A percentile compares a stretch with the other conserved stretches of the same genome.
phyloP scores from a whole-genome alignment of 2,329 filamentous ascomycete genomes.

The Monilinia vaccinii-corymbosi region DNA sequence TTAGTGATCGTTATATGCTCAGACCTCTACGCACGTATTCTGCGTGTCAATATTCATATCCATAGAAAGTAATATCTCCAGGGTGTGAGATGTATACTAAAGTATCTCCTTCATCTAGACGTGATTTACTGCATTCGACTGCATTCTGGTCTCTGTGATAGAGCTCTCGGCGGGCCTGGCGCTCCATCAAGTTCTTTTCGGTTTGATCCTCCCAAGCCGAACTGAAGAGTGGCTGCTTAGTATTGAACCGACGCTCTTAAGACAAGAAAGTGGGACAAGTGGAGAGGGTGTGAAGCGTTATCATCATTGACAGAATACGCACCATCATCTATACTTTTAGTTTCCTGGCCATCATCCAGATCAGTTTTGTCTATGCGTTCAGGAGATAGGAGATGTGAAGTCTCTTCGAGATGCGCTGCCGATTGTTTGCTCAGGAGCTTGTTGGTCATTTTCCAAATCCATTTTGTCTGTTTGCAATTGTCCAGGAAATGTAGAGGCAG shows the following conservation, averaged over 20 bases:
- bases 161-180: background rate
- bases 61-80: constrained; percentile 26
- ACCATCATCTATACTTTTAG: background rate
- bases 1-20: too few relatives aligned
- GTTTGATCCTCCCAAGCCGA: background rate
- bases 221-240: background rate
- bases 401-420: background rate
- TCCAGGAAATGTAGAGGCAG: background rate
- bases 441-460: background rate
- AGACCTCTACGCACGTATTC: too few relatives aligned
- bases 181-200: background rate
- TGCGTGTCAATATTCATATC: too few relatives aligned
- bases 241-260: background rate
- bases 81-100: constrained; percentile 34
- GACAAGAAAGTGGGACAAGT: background rate
- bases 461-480: background rate
- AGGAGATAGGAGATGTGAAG: background rate
- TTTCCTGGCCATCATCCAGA: background rate
- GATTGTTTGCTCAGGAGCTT: background rate
- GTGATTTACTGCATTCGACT: constrained; percentile 17
- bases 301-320: background rate
- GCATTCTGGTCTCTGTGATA: constrained; percentile 13
- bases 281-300: background rate
- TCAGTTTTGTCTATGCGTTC: background rate
- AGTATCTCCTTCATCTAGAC: constrained; percentile 33